Conservation (phyloP, 2,329 filamentous ascomycete genomes). For the Apiospora malaysiana region DNA sequence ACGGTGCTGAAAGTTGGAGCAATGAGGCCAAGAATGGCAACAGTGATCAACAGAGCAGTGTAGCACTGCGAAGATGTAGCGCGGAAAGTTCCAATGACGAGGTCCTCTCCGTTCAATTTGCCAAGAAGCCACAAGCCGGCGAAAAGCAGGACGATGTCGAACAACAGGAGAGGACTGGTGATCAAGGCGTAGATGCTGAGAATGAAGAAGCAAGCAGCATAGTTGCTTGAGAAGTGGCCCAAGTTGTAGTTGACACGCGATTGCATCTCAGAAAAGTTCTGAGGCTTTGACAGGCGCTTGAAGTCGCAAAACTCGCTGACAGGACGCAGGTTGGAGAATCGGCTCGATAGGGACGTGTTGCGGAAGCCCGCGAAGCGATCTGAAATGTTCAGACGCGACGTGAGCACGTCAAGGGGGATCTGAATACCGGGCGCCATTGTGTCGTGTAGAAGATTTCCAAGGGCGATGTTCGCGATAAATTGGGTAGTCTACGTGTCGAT, state of each 20-base stretch:
- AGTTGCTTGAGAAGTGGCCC: constrained; percentile 97
- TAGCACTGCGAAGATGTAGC: constrained; percentile 94
- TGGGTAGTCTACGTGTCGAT: background rate
- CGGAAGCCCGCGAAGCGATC: constrained; percentile 87
- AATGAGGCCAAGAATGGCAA: constrained; percentile 83
- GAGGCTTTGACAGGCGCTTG: constrained; percentile 93
- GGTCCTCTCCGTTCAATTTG: constrained; percentile 85
- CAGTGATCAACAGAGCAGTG: constrained; percentile 82
- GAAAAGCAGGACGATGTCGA: constrained; percentile 88
- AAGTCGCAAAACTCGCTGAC: constrained; percentile 93
- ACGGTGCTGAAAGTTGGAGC: constrained; percentile 84
- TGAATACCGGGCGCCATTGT: constrained; percentile 80
- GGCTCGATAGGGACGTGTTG: constrained; percentile 76
- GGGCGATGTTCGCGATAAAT: background rate
- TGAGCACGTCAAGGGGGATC: constrained; percentile 90
- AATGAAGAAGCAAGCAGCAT: constrained; percentile 91
- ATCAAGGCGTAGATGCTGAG: constrained; percentile 94
- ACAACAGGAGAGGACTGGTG: constrained; percentile 84
- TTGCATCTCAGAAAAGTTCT: constrained; percentile 88
- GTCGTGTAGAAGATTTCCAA: constrained; percentile 21
- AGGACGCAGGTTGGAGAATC: constrained; percentile 92
- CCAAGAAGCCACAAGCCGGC: constrained; percentile 91
- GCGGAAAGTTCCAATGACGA: constrained; percentile 82
- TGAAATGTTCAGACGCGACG: constrained; percentile 84
- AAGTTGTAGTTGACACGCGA: constrained; percentile 97